Base-by-base conservation (phyloP, 495 filamentous ascomycete species). In the Opeltia flavorubescens region DNA sequence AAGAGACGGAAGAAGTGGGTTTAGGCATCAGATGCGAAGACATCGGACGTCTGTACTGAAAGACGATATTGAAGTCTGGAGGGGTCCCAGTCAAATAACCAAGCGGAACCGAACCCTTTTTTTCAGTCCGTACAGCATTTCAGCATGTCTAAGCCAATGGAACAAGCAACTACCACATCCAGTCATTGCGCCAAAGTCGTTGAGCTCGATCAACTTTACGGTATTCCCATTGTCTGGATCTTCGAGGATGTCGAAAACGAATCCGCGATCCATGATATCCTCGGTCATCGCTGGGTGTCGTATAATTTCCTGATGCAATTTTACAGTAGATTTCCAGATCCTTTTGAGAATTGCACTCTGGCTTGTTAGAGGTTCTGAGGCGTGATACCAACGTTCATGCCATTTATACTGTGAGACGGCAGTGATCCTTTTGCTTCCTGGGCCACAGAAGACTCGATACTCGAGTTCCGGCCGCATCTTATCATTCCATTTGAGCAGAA, bases 371-470 rank as follows among this genome's bases (percentile, higher is more conserved):
- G 31, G 5, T 17, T 42, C 18, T 15, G 46, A 8, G 13, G 42
- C 41, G 47, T 58, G 59, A 28, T 51, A 42, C 61, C 62, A 66
- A 8, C 45, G 49, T 28, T 25, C 45, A 41, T 58, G 52, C 63
- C 62, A 66, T 24, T 54, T 26, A 35, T 65, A 63, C 44, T 63
- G 59, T 21, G 62, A 65, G 24, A 62, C 57, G 15, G 50, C 60
- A 2, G 59, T 50, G n/a, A 64, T 59, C 30, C 44, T 46, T 20
- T 46, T 34, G 1, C 25, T 31, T 26, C 44, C 48, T 1, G 60
- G 55, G 5, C 48, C 26, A 44, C 62, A 65, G 43, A 61, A 66
- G 12, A 63, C 58, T 6, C 62, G 54, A 43, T 65, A 65, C 41
- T 62, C 56, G 3, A 48, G 29, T 6, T 55, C 54, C 11, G 42